A percentile compares a stretch with the other conserved stretches of the same genome.
Conservation (phyloP, 495 filamentous ascomycete species). For the Clavariopsis aquatica region DNA sequence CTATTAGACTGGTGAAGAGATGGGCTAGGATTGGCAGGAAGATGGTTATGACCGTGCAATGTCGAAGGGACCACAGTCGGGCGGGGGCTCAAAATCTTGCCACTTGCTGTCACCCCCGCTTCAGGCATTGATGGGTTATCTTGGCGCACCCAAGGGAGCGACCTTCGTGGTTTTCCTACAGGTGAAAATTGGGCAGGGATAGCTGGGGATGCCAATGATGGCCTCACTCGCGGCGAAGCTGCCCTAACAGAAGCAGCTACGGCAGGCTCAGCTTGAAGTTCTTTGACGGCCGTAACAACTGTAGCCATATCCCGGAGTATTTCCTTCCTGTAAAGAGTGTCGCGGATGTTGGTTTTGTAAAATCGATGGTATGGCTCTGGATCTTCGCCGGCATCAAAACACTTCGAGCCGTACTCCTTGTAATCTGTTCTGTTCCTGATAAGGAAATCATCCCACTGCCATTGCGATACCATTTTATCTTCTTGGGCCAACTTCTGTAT, state of each 20-base stretch:
- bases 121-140: neutral
- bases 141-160: neutral
- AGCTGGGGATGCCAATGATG: neutral
- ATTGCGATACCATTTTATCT: slow-evolving; percentile 35
- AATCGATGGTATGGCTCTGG: slow-evolving; percentile 30
- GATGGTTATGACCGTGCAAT: neutral
- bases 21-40: neutral
- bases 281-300: slow-evolving; percentile 12
- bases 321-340: slow-evolving; percentile 25
- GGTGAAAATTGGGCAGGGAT: neutral
- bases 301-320: slow-evolving; percentile 15
- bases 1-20: neutral
- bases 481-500: slow-evolving; percentile 31
- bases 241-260: neutral
- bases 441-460: slow-evolving; percentile 44
- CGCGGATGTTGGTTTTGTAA: slow-evolving; percentile 33
- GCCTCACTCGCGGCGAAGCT: neutral
- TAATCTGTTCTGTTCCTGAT: slow-evolving; percentile 38
- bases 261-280: slow-evolving; percentile 1
- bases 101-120: neutral
- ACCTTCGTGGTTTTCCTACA: neutral
- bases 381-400: slow-evolving; percentile 21
- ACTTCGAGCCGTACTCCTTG: slow-evolving; percentile 25
- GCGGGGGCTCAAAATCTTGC: neutral
- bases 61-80: neutral